phyloP scores from a whole-genome alignment of 2,329 filamentous ascomycete genomes.

The Aaosphaeria arxii region DNA sequence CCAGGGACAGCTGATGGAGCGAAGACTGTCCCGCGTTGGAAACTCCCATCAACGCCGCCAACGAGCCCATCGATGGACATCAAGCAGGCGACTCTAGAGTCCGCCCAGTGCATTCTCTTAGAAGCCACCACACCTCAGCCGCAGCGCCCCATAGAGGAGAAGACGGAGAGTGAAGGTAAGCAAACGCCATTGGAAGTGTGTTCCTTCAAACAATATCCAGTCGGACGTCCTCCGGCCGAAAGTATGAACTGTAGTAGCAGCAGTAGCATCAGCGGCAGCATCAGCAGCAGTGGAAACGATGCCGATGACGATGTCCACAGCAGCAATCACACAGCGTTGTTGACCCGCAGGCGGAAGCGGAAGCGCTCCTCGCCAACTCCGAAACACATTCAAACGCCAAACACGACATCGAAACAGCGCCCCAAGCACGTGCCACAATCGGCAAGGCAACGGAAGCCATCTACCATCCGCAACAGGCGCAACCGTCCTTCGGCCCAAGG shows the following conservation, averaged over 20 bases:
- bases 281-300: background rate
- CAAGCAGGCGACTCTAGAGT: background rate
- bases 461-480: background rate
- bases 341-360: constrained; percentile 4
- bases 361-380: constrained; percentile 6
- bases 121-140: no score
- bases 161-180: background rate
- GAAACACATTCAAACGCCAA: constrained; percentile 5
- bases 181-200: background rate
- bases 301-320: constrained; percentile 1
- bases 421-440: constrained; percentile 1
- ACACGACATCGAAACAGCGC: constrained; percentile 3
- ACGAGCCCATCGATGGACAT: background rate
- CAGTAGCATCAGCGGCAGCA: background rate
- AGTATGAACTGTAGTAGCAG: background rate
- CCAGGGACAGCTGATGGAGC: background rate
- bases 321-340: constrained; percentile 2
- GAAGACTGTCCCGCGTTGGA: background rate
- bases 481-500: constrained; percentile 4
- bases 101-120: no score
- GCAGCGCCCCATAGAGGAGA: no score
- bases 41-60: background rate
- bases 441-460: constrained; percentile 3
- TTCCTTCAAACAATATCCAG: background rate
- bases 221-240: background rate